These are phyloP conservation scores for Schizophyllum amplum DNA, from an alignment of 1,284 basidiomycete genomes.

Conservation along the genomic window DNA sequence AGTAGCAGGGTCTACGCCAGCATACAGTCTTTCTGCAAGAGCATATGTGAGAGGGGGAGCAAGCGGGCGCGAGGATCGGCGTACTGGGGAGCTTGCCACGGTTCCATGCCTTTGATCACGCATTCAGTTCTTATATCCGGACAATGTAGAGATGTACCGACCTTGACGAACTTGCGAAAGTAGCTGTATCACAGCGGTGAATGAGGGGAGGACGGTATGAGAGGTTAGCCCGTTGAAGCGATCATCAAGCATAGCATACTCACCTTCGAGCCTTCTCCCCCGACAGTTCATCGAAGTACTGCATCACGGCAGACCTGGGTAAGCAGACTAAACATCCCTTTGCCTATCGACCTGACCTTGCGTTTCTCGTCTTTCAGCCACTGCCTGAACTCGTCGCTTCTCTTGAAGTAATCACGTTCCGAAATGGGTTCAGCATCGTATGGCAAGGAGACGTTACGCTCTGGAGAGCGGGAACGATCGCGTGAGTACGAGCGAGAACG, in stretches of 20 bases:
- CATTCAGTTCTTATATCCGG: conserved; percentile 1
- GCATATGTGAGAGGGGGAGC: conserved; percentile 1
- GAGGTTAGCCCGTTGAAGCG: too few relatives aligned
- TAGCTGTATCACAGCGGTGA: conserved; percentile 42
- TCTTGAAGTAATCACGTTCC: conserved; percentile 71
- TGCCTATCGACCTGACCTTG: conserved; percentile 39
- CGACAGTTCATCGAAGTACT: conserved; percentile 74
- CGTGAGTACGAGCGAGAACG: conserved; percentile 20
- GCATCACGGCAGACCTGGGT: too few relatives aligned
- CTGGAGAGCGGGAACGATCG: conserved; percentile 37
- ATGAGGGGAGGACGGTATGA: conserved; percentile 12
- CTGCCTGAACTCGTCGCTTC: conserved; percentile 65
- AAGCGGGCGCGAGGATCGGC: conserved; percentile 15
- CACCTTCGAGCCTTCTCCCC: conserved; percentile 69
- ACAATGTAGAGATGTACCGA: conserved; percentile 18
- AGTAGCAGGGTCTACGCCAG: conserved; percentile 42
- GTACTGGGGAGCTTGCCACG: conserved; percentile 58
- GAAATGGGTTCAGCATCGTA: conserved; percentile 47
- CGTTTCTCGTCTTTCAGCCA: conserved; percentile 76
- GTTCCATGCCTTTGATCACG: conserved; percentile 58
- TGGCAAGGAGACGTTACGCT: conserved; percentile 36
- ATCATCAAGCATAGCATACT: conserved; percentile 20
- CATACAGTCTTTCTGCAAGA: conserved; percentile 47
- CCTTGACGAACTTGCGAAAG: conserved; percentile 79
- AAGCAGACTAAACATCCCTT: too few relatives aligned